Base-by-base conservation (phyloP, 768 basidiomycete genomes). In the Macrolepiota fuliginosa region DNA sequence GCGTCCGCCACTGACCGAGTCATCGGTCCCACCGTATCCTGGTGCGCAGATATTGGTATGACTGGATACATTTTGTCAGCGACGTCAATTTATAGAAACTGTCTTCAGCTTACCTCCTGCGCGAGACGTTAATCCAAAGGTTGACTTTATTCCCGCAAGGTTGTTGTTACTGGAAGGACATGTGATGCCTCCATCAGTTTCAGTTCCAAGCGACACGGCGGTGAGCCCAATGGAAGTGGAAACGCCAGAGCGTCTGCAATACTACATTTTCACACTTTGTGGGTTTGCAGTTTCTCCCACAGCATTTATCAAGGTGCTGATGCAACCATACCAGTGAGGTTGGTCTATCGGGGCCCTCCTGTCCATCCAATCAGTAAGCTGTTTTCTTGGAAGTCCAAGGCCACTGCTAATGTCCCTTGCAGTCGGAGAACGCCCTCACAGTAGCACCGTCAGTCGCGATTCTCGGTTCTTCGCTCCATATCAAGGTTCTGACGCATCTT, bases 1-100 rank as follows among this genome's bases (percentile, higher is more conserved):
- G 80, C 83, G 58, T 87, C 86, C 0, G 81, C 67, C 24, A 86
- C 61, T 2, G 82, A 81, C 5, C 85, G 77, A 2, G 81, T 71
- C 63, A 88, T 78, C 0, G 86, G 85, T 0, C 86, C 86, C 2
- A 86, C 77, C 1, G 84, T 81, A 63, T 87, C 86, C 69, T 85
- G 84, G 64, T 84, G 79, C 15, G 70, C 71, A 0, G 83, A 84
- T 4, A 84, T 82, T 3, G 86, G 86, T 29, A 86, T 72, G 4
- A 86, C 85, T 85, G 55, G 2, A 19, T 42, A 13, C 37, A 11
- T 6, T 50, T 13, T 49, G 54, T 61, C n/a, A 65, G 27, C 7
- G 47, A 25, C 17, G 15, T 46, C 19, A 54, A 4, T 9, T 29
- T 42, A 29, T 22, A 35, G 45, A 53, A 35, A 47, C 7, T 19